Conservation (phyloP, 192 early-diverging fungal species). For the Backusella tarrabulga region DNA sequence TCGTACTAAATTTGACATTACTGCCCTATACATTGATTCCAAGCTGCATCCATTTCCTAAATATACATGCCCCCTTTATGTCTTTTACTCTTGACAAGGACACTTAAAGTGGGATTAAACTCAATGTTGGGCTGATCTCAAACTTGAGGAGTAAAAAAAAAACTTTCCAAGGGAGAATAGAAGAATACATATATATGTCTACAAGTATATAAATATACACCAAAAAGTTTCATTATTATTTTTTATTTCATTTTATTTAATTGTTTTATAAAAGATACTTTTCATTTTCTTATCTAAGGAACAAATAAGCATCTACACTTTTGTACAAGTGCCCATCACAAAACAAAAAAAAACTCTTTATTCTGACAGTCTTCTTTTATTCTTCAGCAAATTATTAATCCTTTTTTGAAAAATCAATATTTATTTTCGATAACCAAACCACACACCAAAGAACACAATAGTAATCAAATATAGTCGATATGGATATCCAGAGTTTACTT, state of each 20-base stretch:
- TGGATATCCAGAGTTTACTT: conserved; percentile 19
- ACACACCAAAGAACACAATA: neutral
- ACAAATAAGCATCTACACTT: neutral
- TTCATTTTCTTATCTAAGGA: neutral
- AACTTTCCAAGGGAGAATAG: neutral
- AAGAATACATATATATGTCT: neutral
- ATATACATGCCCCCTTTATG: neutral
- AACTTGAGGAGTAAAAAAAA: neutral
- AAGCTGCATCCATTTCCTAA: conserved; percentile 1
- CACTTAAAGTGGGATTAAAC: neutral
- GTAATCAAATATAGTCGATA: neutral
- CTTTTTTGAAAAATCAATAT: neutral
- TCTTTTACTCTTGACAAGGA: neutral
- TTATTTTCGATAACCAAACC: neutral
- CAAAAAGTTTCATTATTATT: neutral
- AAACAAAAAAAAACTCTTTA: neutral
- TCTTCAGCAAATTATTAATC: neutral
- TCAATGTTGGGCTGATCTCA: neutral
- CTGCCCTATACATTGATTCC: neutral
- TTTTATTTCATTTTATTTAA: neutral
- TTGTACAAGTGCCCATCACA: conserved; percentile 4
- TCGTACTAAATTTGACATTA: neutral
- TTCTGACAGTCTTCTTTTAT: neutral
- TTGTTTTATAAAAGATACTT: neutral
- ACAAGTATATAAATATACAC: neutral